Base-by-base conservation (phyloP, 106 monocot species). In the Cymbidium sinense region DNA sequence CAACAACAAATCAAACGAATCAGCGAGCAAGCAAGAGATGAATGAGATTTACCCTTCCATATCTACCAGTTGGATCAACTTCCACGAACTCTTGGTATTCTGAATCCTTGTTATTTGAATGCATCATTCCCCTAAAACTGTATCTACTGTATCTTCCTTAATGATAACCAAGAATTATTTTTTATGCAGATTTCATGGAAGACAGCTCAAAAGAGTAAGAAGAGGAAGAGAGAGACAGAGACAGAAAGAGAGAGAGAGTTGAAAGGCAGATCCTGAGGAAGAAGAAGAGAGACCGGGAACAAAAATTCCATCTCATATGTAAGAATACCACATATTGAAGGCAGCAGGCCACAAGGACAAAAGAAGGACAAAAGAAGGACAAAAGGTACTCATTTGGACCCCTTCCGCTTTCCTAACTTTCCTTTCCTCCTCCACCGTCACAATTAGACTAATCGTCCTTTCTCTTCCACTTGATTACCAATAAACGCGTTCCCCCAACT, bases 1-100 rank as follows among this genome's bases (percentile, higher is more conserved):
- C 15, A 75, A 75, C n/a, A 29, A 75, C 1, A 4, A 50, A 75
- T 33, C 1, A 31, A 62, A 25, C 25, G 7, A 76, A 9, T 27
- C 43, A 36, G 34, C 7, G 37, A 39, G 74, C 43, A 44, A 25
- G 43, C 12, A n/a, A 43, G 28, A 39, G 37, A 76, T 43, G 23
- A 77, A 64, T 62, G 61, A 41, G 52, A 64, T 28, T 34, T 54
- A 82, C 81, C 67, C 81, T 67, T 8, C 77, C 76, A 33, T 77
- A 82, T 76, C 81, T 67, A 5, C 81, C 81, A 18, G 70, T 82
- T 52, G 81, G 81, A 82, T 82, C 81, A 25, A 82, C 70, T 39
- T 82, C 81, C 13, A 77, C 77, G 18, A 82, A 82, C 17, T 77
- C 81, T 0, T 64, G 25, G 70, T 36, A 76, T 37, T 51, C 75